Base-by-base conservation (phyloP, 2,329 filamentous ascomycete genomes). In the Tolypocladium tundrense region DNA sequence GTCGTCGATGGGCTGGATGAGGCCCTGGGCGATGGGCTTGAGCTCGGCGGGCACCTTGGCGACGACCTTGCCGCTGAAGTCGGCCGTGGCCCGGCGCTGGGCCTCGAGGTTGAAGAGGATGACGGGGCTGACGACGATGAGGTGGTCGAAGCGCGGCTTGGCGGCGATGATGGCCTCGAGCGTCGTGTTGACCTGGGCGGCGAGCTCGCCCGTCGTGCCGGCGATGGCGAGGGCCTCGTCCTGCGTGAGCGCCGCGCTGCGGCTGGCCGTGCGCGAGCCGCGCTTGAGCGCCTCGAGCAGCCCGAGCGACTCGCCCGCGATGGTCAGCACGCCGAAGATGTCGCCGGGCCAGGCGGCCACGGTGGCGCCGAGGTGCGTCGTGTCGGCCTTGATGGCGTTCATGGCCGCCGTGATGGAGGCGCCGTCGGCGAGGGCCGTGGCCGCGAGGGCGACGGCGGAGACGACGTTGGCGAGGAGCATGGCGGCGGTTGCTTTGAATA, bases 121-220 rank as follows among this genome's bases (percentile, higher is more conserved):
- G 41, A 77, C 63, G 0, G 77, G 75, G 53, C 67, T 71, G 33
- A 79, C 70, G 41, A 80, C 61, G 1, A 76, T 56, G 7, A 78
- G 64, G 43, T 67, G 66, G 61, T 78, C 73, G 58, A 80, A 81
- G 60, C 76, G 74, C 24, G 66, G 69, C 66, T 78, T 77, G 35
- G 70, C 64, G 13, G 58, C 63, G 59, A 77, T 67, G 27, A 79
- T 64, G n/a, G 68, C 68, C 9, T 65, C 61, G 37, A 79, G 68
- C 4, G 74, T 73, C 39, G 62, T 56, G 61, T 75, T 71, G 60
- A 78, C 74, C n/a, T 66, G 65, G 13, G 52, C 57, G 51, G 70
- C 67, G 33, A 80, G 70, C 9, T 67, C 60, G 3, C 62, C 57
- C 6, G 75, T 73, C 3, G 72, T 69, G 21, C 61, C 55, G 57